phyloP scores from a whole-genome alignment of 768 basidiomycete genomes.

The Cubamyces sp. region DNA sequence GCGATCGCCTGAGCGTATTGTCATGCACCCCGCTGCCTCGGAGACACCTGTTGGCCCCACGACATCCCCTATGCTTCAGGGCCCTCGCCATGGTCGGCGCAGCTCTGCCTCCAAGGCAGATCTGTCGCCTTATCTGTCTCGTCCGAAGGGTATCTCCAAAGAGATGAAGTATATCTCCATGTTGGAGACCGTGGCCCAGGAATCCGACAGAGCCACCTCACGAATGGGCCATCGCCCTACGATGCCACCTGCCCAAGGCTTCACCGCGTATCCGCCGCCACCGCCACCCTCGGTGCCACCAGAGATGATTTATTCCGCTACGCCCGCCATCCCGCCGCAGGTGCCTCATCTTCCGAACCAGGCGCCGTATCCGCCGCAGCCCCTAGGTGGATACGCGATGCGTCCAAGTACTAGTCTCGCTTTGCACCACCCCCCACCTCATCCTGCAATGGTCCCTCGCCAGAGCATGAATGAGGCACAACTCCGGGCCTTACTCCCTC shows the following conservation, averaged over 20 bases:
- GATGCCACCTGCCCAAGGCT: not conserved
- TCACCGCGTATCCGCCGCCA: slow-evolving; percentile 3
- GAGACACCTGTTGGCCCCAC: not conserved
- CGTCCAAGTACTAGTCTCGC: slow-evolving; percentile 43
- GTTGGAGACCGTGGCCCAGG: slow-evolving; percentile 71
- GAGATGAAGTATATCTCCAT: slow-evolving; percentile 71
- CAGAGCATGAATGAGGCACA: slow-evolving; percentile 58
- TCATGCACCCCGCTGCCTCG: not conserved
- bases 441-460: slow-evolving; percentile 32
- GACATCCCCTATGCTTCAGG: not conserved
- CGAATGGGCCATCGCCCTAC: slow-evolving; percentile 14
- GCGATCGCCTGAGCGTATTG: not conserved
- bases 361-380: slow-evolving; percentile 24
- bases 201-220: slow-evolving; percentile 62
- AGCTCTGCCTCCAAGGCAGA: slow-evolving; percentile 57
- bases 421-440: slow-evolving; percentile 31
- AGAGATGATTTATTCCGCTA: slow-evolving; percentile 42
- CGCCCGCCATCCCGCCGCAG: slow-evolving; percentile 5
- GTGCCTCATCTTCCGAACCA: slow-evolving; percentile 3
- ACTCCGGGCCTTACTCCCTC: slow-evolving; percentile 45
- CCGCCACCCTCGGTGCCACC: slow-evolving; percentile 36
- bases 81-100: slow-evolving; percentile 36
- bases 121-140: slow-evolving; percentile 70
- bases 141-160: slow-evolving; percentile 58
- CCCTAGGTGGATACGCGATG: slow-evolving; percentile 35